phyloP scores from a whole-genome alignment of 2,329 filamentous ascomycete genomes.

The Scedosporium boydii region DNA sequence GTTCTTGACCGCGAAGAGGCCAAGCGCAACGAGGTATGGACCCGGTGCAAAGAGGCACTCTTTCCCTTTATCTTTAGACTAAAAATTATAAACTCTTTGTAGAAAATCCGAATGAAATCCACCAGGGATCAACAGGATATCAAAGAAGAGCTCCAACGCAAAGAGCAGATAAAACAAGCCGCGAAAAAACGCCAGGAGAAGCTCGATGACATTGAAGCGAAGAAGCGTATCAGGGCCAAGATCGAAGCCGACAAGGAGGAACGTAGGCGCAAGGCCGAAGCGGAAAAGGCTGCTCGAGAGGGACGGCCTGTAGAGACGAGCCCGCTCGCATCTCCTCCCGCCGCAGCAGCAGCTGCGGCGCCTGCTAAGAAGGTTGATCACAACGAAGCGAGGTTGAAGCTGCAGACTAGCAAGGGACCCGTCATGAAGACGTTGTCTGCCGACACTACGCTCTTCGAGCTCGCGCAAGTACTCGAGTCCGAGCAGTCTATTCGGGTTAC shows the following conservation, averaged over 20 bases:
- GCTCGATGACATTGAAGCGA: slow-evolving; percentile 71
- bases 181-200: slow-evolving; percentile 83
- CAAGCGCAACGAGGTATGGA: slow-evolving; percentile 70
- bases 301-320: slow-evolving; percentile 47
- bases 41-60: not conserved
- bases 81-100: not conserved
- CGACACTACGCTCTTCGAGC: slow-evolving; percentile 87
- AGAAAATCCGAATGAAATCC: slow-evolving; percentile 71
- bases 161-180: slow-evolving; percentile 88
- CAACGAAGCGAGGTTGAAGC: slow-evolving; percentile 68
- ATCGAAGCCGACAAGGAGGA: slow-evolving; percentile 93
- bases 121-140: slow-evolving; percentile 81
- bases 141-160: slow-evolving; percentile 80
- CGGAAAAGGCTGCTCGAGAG: slow-evolving; percentile 76
- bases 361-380: slow-evolving; percentile 56
- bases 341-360: slow-evolving; percentile 34
- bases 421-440: slow-evolving; percentile 81
- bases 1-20: slow-evolving; percentile 69
- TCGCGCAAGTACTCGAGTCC: slow-evolving; percentile 63
- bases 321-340: slow-evolving; percentile 13
- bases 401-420: slow-evolving; percentile 69
- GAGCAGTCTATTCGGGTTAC: slow-evolving; percentile 63
- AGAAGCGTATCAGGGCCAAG: slow-evolving; percentile 82
- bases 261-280: slow-evolving; percentile 73
- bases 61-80: not conserved